Conservation (phyloP, 2,329 filamentous ascomycete species). For the Apiospora aurea region DNA sequence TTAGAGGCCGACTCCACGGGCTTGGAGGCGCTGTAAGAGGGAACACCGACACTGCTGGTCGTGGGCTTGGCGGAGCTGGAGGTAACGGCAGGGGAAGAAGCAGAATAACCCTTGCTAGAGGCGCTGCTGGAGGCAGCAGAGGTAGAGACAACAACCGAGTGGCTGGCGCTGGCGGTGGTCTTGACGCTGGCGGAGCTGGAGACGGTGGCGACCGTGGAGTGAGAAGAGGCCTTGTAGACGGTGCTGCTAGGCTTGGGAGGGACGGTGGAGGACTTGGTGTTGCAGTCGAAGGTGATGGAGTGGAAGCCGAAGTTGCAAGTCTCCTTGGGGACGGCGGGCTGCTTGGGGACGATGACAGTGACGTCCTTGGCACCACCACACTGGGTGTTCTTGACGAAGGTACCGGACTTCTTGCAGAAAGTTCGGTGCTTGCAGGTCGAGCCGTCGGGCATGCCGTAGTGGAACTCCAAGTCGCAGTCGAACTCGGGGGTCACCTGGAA, state of each 20-base stretch:
- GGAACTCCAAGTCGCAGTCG: slow-evolving; percentile 82
- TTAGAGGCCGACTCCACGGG: neutral
- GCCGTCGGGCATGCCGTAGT: slow-evolving; percentile 86
- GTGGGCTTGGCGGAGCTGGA: slow-evolving; percentile 26
- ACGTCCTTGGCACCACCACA: slow-evolving; percentile 91
- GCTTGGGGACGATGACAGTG: slow-evolving; percentile 70
- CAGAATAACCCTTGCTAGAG: slow-evolving; percentile 26
- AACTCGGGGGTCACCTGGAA: slow-evolving; percentile 78
- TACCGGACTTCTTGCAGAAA: slow-evolving; percentile 71
- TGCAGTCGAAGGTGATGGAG: slow-evolving; percentile 79
- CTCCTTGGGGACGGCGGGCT: slow-evolving; percentile 62
- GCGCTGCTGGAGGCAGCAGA: slow-evolving; percentile 29
- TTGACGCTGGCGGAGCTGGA: slow-evolving; percentile 31
- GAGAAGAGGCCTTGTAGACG: slow-evolving; percentile 32
- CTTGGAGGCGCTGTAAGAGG: slow-evolving; percentile 26
- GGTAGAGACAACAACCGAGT: slow-evolving; percentile 30
- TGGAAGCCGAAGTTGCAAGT: slow-evolving; percentile 77
- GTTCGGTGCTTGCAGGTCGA: slow-evolving; percentile 80
- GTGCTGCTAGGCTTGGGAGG: slow-evolving; percentile 29
- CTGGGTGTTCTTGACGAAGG: slow-evolving; percentile 80
- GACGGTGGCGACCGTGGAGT: slow-evolving; percentile 34
- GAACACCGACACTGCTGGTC: slow-evolving; percentile 37
- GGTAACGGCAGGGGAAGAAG: slow-evolving; percentile 30
- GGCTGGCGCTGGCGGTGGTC: slow-evolving; percentile 24
- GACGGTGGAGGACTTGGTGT: slow-evolving; percentile 45